Evolutionary conservation across 257 asterid genomes (phyloP).

Genomic region (Avicennia marina): DNA sequence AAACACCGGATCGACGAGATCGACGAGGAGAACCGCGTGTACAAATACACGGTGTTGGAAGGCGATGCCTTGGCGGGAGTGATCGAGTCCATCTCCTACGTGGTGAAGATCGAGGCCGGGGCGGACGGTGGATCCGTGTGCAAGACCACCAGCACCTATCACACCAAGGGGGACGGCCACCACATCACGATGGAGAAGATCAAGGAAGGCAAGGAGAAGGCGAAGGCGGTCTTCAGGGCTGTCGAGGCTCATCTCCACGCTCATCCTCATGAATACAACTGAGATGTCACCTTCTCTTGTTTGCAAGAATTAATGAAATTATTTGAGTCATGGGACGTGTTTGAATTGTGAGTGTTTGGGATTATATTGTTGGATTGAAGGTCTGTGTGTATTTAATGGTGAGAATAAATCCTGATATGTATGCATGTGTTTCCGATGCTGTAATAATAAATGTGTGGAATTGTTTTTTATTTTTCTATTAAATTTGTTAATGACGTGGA

Average conservation of each 20-base stretch:
- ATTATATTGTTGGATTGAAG: no score
- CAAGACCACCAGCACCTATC: slow-evolving; percentile 23
- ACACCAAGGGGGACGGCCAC: slow-evolving; percentile 29
- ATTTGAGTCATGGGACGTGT: no score
- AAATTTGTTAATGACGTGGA: no score
- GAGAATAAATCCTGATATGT: no score
- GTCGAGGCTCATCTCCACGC: slow-evolving; percentile 36
- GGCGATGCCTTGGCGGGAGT: slow-evolving; percentile 36
- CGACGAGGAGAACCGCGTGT: slow-evolving; percentile 28
- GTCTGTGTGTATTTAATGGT: no score
- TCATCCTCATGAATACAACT: slow-evolving; percentile 30
- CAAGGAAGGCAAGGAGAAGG: slow-evolving; percentile 30
- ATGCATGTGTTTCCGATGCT: no score
- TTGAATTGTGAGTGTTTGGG: no score
- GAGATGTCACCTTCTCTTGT: no score
- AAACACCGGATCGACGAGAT: slow-evolving; percentile 38
- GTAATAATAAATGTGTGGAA: no score
- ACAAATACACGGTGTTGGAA: slow-evolving; percentile 38
- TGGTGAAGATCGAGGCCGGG: slow-evolving; percentile 24
- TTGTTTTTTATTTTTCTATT: no score
- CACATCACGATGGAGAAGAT: slow-evolving; percentile 24
- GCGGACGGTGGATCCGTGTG: slow-evolving; percentile 39
- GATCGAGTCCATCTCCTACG: slow-evolving; percentile 33
- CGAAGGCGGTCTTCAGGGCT: slow-evolving; percentile 25
- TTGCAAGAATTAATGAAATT: no score